These are phyloP conservation scores for Pholiota microspora DNA, from an alignment of 768 basidiomycete genomes.

Conservation along the genomic window DNA sequence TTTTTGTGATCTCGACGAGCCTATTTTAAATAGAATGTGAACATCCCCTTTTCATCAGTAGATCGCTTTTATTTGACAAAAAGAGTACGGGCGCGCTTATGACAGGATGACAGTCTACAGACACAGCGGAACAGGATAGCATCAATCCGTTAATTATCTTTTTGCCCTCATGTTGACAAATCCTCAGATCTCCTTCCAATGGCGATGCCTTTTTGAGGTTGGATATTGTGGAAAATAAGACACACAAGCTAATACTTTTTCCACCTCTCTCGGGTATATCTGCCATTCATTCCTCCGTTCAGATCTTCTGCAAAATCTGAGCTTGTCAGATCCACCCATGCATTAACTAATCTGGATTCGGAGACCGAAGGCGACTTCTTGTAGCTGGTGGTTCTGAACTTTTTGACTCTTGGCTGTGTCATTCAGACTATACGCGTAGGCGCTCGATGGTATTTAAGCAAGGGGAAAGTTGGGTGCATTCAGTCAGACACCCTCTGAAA, in stretches of 20 bases:
- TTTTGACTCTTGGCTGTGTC: constrained; percentile 21
- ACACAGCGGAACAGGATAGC: background rate
- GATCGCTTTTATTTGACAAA: background rate
- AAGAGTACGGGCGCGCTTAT: background rate
- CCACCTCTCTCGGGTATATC: constrained; percentile 17
- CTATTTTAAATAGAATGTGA: background rate
- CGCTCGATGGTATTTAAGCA: constrained; percentile 15
- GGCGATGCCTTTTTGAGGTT: constrained; percentile 20
- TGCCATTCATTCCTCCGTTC: constrained; percentile 20
- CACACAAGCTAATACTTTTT: constrained; percentile 16
- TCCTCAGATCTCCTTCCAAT: too few species aligned
- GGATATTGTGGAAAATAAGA: constrained; percentile 14
- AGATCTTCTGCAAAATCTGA: constrained; percentile 18
- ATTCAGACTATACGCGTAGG: constrained; percentile 6
- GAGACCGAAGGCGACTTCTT: constrained; percentile 15
- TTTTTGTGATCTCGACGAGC: background rate
- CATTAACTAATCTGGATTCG: constrained; percentile 19
- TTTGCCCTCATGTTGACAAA: constrained; percentile 6
- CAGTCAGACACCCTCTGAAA: background rate
- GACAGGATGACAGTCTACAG: too few species aligned
- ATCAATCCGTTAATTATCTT: constrained; percentile 4
- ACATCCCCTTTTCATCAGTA: background rate
- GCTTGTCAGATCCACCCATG: constrained; percentile 16
- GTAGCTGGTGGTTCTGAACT: constrained; percentile 8
- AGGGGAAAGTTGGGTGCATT: background rate